These are phyloP conservation scores for Saitoella complicata DNA, from an alignment of 805 yeast genomes.

Conservation along the genomic window DNA sequence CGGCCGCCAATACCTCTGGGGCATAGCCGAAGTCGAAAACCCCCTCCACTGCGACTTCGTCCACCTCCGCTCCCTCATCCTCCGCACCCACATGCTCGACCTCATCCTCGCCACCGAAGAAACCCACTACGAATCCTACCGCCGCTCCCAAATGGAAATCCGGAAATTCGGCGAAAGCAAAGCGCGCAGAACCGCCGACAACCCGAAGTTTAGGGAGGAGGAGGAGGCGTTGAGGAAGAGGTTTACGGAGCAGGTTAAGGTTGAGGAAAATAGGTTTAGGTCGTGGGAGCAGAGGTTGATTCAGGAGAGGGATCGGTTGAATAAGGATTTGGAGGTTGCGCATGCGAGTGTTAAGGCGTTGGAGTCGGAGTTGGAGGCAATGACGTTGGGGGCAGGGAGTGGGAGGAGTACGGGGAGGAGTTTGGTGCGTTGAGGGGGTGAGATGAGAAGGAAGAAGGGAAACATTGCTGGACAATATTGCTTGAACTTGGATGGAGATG, in stretches of 20 bases:
- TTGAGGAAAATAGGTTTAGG: constrained; percentile 91
- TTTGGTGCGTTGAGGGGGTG: too few relatives aligned
- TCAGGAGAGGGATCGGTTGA: constrained; percentile 83
- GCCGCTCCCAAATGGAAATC: constrained; percentile 85
- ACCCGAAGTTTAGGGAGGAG: constrained; percentile 91
- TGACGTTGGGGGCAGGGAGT: too few relatives aligned
- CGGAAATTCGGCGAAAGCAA: constrained; percentile 40
- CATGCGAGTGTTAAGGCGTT: constrained; percentile 25
- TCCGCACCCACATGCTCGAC: constrained; percentile 90
- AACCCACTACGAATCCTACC: constrained; percentile 80
- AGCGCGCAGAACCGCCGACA: constrained; percentile 29
- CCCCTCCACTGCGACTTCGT: constrained; percentile 83
- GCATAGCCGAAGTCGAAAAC: constrained; percentile 34
- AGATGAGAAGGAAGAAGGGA: too few relatives aligned
- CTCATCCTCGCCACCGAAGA: constrained; percentile 81
- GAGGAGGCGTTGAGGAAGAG: constrained; percentile 85
- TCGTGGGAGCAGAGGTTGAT: constrained; percentile 97
- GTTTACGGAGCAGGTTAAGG: constrained; percentile 92
- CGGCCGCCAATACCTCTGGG: constrained; percentile 77
- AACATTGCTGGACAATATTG: too few relatives aligned
- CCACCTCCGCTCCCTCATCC: constrained; percentile 79
- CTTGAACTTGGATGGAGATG: too few relatives aligned
- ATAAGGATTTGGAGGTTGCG: constrained; percentile 82
- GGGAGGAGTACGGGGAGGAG: too few relatives aligned
- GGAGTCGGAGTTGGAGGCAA: background rate